phyloP scores from a whole-genome alignment of 2,329 filamentous ascomycete genomes.

The Capronia coronata region DNA sequence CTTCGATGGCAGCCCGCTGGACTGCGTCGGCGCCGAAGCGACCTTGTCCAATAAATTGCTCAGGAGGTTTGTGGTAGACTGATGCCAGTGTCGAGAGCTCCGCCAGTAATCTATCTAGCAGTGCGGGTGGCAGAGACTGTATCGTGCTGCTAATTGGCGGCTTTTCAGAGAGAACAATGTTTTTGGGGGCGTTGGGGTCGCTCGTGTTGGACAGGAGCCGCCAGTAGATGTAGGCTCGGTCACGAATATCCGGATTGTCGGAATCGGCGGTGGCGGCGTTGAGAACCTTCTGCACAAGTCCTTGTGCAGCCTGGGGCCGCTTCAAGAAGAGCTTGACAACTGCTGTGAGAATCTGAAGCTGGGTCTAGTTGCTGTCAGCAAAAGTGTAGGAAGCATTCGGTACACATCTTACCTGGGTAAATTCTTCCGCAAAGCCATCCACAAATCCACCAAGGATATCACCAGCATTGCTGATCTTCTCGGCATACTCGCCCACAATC shows the following conservation, averaged over 20 bases:
- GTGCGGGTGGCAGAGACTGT: conserved; percentile 70
- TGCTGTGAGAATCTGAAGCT: conserved; percentile 92
- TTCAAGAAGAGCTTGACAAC: conserved; percentile 97
- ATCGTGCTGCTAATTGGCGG: conserved; percentile 93
- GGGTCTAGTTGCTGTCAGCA: conserved; percentile 56
- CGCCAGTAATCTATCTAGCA: conserved; percentile 82
- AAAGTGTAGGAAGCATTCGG: neutral
- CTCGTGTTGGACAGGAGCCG: conserved; percentile 73
- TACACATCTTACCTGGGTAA: conserved; percentile 64
- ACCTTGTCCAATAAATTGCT: conserved; percentile 95
- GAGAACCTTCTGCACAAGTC: conserved; percentile 86
- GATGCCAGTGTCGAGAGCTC: conserved; percentile 93
- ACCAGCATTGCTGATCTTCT: conserved; percentile 98
- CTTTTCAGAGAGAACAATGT: conserved; percentile 86
- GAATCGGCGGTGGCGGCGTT: conserved; percentile 89
- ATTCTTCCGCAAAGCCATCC: conserved; percentile 91
- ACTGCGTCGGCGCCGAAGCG: conserved; percentile 90
- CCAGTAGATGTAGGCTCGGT: conserved; percentile 98
- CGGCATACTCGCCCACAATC: conserved; percentile 98
- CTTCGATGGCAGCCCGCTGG: conserved; percentile 90
- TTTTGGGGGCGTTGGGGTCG: conserved; percentile 85
- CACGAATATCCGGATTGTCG: conserved; percentile 95
- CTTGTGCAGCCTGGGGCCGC: conserved; percentile 86
- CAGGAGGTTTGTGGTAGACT: conserved; percentile 96
- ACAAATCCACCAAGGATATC: conserved; percentile 89